Base-by-base conservation (phyloP, 129 eudicot genomes). In the Helichrysum umbraculigerum region DNA sequence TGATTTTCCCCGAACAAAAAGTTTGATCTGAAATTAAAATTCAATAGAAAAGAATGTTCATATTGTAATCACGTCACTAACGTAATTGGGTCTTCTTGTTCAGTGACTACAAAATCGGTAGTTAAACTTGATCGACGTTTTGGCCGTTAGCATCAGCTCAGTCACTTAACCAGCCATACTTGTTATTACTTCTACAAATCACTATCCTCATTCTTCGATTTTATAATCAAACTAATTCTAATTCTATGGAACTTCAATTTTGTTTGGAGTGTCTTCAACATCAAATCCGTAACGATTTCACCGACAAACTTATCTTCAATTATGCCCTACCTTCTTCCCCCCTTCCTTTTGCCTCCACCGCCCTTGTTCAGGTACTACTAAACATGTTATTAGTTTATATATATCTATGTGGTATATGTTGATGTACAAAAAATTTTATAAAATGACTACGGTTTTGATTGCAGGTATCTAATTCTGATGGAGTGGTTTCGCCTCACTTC, bases 261-360 rank as follows among this genome's bases (percentile, higher is more conserved):
- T 93, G 98, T 66, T 90, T 86, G 21, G 90, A 85, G 51, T 93
- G 98, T 69, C 95, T 93, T 28, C 82, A 87, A 76, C 85, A 77
- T 37, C 92, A 90, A 82, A 87, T 93, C 32, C 74, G 57, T 73
- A 50, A 84, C 14, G 97, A 93, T 85, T 88, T 88, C 74, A 81
- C 91, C 6, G 88, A 86, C 74, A 73, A 81, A 42, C 81, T 91
- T 66, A 50, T 72, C 20, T 83, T 87, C 87, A 72, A 65, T 75
- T 74, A 89, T 68, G 90, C 87, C 51, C 47, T 91, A 61, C 72
- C 96, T 68, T 76, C 75, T 83, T 89, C 94, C 19, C 75, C 90
- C 70, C 89, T 94, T 28, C 97, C 98, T 29, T 91, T 94, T 35
- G 90, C 78, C 78, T 84, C 93, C n/a, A 37, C 79, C 70, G 96